Evolutionary conservation across 1,139 yeast genomes (phyloP), one percentile per base, ranked within the genome.

Genomic region (Protomyces gravidus): DNA sequence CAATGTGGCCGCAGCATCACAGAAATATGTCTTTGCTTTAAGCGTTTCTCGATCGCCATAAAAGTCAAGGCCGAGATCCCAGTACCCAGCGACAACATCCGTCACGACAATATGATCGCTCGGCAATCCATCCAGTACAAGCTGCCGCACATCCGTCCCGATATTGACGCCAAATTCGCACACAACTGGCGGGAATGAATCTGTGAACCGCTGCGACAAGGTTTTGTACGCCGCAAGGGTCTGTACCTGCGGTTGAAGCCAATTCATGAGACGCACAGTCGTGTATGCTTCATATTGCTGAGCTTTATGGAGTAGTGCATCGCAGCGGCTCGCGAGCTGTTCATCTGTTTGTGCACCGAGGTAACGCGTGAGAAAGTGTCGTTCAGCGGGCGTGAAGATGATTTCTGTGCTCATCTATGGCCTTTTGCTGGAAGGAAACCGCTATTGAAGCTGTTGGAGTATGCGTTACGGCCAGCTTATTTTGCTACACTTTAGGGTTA

Each of bases 61-160:
- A n/a, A 45, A 26, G 30, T 45, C 47, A 26, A 45, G 47, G 15
- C 47, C 47, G 26, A 45, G 47, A 15, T 45, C 15, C 47, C 47
- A 45, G 28, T 45, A 45, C 15, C 47, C 47, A 7, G 30, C 28
- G 15, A 45, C 30, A 28, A 19, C 47, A 11, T 36, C 42, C 9
- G 42, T 15, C 21, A 23, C 42, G 17, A 36, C 19, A 13, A 36
- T 5, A 17, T 17, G 42, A 9, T 15, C 19, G 17, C 11, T 15
- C 3, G 42, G 42, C 1, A 36, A 17, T n/a, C 42, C 42, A n/a
- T 36, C 42, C 11, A 36, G 42, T 5, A 36, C 11, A n/a, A 15
- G 9, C 23, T 36, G 42, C 17, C 42, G 42, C 7, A 36, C 19
- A 36, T 36, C 42, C 2, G 42, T 36, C 9, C 42, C 42, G 42